These are phyloP conservation scores for Tolypocladium endophyticum DNA, from an alignment of 2,329 filamentous ascomycete genomes.

Conservation along the genomic window DNA sequence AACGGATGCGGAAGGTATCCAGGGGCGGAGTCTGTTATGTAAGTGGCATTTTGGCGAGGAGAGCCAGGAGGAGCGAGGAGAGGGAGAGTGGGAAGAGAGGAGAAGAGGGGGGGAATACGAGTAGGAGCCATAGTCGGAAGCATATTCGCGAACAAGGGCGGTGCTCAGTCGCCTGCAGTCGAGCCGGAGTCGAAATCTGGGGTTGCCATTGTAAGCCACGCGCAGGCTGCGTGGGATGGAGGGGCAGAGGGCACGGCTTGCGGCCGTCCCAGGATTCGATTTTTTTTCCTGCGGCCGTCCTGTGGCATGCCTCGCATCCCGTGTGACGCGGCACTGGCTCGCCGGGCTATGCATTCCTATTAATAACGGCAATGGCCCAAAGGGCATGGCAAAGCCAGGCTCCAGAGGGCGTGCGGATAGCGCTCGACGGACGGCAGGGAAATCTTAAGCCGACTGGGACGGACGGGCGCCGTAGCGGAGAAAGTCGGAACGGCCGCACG, in stretches of 20 bases:
- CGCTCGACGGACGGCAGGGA: neutral
- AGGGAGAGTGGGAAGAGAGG: neutral
- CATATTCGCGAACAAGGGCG: neutral
- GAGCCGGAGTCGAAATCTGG: neutral
- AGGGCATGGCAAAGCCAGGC: neutral
- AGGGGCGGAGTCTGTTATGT: neutral
- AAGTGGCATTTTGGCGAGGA: neutral
- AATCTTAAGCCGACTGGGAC: neutral
- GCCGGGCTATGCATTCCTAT: neutral
- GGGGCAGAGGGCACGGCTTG: neutral
- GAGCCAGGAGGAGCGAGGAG: neutral
- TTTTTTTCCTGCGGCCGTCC: neutral
- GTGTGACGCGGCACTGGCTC: neutral
- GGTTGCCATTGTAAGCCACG: neutral
- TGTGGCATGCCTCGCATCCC: neutral
- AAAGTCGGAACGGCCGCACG: constrained; percentile 7
- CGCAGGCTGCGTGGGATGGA: neutral
- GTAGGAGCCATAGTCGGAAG: neutral
- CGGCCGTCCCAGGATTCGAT: neutral
- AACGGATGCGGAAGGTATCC: constrained; percentile 2
- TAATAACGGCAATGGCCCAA: neutral
- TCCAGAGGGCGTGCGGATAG: neutral
- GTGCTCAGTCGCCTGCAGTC: neutral
- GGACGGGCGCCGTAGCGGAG: constrained; percentile 3
- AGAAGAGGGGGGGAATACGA: too few relatives aligned